Percentiles rank a stretch among this genome's conserved stretches.
Evolutionary conservation across 495 filamentous ascomycete genomes (phyloP).

Genomic region (Xylaria castorea): DNA sequence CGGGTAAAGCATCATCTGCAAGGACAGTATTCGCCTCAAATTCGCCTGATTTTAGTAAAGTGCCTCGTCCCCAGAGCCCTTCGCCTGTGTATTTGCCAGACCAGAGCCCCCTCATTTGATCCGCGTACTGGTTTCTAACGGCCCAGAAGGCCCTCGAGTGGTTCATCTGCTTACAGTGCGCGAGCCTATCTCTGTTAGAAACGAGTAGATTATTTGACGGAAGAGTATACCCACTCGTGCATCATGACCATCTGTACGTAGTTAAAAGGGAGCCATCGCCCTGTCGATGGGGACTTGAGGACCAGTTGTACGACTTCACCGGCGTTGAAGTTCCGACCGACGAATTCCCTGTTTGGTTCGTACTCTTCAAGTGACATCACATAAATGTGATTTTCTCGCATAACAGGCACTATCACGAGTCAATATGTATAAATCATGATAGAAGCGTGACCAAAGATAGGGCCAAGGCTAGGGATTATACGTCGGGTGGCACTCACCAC

Average conservation of each 20-base stretch:
- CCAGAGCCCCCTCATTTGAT: conserved; percentile 70
- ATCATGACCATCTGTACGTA: conserved; percentile 89
- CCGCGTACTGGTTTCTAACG: conserved; percentile 70
- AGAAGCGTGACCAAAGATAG: neutral
- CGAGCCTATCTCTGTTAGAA: conserved; percentile 56
- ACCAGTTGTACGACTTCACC: conserved; percentile 85
- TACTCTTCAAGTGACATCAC: conserved; percentile 81
- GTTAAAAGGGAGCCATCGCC: conserved; percentile 74
- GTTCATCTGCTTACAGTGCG: conserved; percentile 86
- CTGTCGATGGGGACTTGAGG: conserved; percentile 64
- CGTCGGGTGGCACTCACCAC: conserved; percentile 47
- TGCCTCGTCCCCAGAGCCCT: conserved; percentile 76
- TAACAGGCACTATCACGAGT: conserved; percentile 62
- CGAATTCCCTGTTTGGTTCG: conserved; percentile 74
- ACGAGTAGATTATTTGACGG: neutral
- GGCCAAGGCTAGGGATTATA: neutral
- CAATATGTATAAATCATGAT: conserved; percentile 4
- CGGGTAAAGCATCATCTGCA: conserved; percentile 60
- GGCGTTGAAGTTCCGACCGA: conserved; percentile 82
- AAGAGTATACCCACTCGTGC: conserved; percentile 57
- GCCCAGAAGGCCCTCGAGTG: conserved; percentile 76
- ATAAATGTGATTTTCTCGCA: conserved; percentile 69
- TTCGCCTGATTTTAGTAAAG: conserved; percentile 62
- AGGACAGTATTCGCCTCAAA: conserved; percentile 60
- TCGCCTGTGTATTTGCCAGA: conserved; percentile 71